Evolutionary conservation across 768 basidiomycete genomes (phyloP), one percentile per base, ranked within the genome.

Genomic region (Naganishia vaughanmartiniae): DNA sequence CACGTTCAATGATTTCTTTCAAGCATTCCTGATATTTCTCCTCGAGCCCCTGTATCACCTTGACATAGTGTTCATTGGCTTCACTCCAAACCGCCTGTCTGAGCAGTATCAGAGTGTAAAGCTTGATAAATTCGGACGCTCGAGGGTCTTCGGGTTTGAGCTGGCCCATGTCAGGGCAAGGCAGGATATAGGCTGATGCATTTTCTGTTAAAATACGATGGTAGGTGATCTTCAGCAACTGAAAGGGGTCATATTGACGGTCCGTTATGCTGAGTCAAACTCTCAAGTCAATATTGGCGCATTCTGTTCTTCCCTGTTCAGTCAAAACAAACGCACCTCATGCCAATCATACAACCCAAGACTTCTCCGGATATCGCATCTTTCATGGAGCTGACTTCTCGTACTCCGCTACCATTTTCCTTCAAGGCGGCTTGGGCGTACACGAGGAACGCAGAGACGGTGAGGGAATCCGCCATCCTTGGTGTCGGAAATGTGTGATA

Each of bases 1-100:
- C 67, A 33, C 19, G 19, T 45, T 68, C 67, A 17, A 68, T 68
- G 10, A 56, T 53, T 19, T 28, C 67, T 42, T 56, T 68, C 54
- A 68, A 19, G 17, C 53, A 31, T 45, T 56, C 28, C 28, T 68
- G 67, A 45, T 55, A 34, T 28, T 31, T 28, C 54, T 56, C 11
- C 11, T 56, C 67, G 17, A 68, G 39, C 4, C 67, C 51, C n/a
- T 55, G 53, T 21, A 68, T 68, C 19, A 68, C 33, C 12, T 33
- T 31, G 1, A 68, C 67, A 39, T 54, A 54, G 5, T 33, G 53
- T 21, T 28, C 46, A 45, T 68, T 68, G 24, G 5, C 26, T 45
- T 68, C 54, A 15, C 55, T 57, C 39, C 42, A 69, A 30, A 69
- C 68, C 17, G 51, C 57, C 19, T 48, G 56, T 0, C 55, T 24